Conservation (phyloP, 768 basidiomycete species). For the Nidularia pulvinata region DNA sequence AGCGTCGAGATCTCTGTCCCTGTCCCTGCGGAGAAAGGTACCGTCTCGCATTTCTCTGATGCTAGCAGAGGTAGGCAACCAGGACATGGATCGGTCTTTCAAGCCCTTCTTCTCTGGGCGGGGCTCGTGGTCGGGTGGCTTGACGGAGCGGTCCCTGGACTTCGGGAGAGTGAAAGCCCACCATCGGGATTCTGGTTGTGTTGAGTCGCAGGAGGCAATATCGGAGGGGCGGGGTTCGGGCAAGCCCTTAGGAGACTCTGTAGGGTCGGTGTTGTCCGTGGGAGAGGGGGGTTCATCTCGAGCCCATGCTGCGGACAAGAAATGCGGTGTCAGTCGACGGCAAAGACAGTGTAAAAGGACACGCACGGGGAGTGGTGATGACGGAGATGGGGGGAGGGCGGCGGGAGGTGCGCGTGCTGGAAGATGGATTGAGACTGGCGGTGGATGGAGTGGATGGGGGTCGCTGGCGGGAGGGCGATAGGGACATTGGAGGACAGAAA, state of each 20-base stretch:
- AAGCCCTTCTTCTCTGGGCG: constrained; percentile 33
- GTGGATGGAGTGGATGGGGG: constrained; percentile 26
- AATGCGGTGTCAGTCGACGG: constrained; percentile 1
- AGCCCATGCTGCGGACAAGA: constrained; percentile 66
- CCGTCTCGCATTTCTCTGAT: constrained; percentile 35
- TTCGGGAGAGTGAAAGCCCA: constrained; percentile 73
- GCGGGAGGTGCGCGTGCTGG: constrained; percentile 28
- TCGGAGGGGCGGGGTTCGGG: constrained; percentile 48
- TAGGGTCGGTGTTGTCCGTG: constrained; percentile 32
- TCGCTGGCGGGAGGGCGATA: too few relatives aligned
- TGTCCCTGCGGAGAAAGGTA: constrained; percentile 31
- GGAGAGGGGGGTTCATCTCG: constrained; percentile 83
- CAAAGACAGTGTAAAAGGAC: constrained; percentile 3
- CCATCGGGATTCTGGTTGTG: constrained; percentile 58
- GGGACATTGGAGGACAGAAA: too few relatives aligned
- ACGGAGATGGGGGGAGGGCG: constrained; percentile 49
- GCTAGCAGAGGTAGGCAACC: constrained; percentile 42
- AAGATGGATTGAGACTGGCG: constrained; percentile 26
- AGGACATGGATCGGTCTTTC: constrained; percentile 47
- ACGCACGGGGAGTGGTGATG: constrained; percentile 72
- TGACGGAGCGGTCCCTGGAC: constrained; percentile 20
- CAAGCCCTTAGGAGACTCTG: constrained; percentile 19
- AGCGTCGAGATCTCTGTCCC: constrained; percentile 21
- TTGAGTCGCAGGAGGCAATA: constrained; percentile 45
- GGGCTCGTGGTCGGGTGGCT: constrained; percentile 12